Percentiles rank a stretch among this genome's conserved stretches.
Evolutionary conservation across 1,284 basidiomycete genomes (phyloP).

Genomic region (Fomes fomentarius): DNA sequence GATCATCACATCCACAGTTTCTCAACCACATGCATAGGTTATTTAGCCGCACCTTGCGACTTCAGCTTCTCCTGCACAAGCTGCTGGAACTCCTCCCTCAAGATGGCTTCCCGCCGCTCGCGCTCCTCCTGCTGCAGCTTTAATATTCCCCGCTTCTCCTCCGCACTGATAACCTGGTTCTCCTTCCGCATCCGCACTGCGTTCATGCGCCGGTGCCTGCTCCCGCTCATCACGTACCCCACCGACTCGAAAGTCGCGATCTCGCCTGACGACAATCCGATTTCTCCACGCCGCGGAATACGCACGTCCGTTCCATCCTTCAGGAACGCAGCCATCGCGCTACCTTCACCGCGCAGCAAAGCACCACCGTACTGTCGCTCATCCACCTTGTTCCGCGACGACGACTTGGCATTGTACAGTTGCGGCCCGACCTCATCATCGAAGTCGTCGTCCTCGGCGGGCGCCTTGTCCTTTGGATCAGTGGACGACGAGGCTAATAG

Average conservation of each 20-base stretch:
- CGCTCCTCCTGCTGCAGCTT: constrained; percentile 94
- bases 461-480: constrained; percentile 15
- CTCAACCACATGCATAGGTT: too few species aligned
- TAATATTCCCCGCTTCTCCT: constrained; percentile 94
- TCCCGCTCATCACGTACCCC: constrained; percentile 99
- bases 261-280: constrained; percentile 86
- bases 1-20: too few species aligned
- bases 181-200: constrained; percentile 98
- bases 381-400: constrained; percentile 56
- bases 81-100: constrained; percentile 78
- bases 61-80: constrained; percentile 78
- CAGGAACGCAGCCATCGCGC: constrained; percentile 95
- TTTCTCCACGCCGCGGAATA: constrained; percentile 98
- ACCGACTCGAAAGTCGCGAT: constrained; percentile 88
- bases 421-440: constrained; percentile 64
- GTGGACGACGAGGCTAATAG: too few species aligned
- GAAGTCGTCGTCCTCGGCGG: constrained; percentile 38
- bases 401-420: constrained; percentile 46
- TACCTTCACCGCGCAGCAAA: constrained; percentile 92
- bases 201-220: constrained; percentile 92
- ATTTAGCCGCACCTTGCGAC: constrained; percentile 29
- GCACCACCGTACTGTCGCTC: constrained; percentile 85
- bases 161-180: constrained; percentile 97
- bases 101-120: constrained; percentile 83
- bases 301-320: constrained; percentile 86